Evolutionary conservation across 306 rosid species (phyloP).

Genomic region (Pyrus bretschneideri): DNA sequence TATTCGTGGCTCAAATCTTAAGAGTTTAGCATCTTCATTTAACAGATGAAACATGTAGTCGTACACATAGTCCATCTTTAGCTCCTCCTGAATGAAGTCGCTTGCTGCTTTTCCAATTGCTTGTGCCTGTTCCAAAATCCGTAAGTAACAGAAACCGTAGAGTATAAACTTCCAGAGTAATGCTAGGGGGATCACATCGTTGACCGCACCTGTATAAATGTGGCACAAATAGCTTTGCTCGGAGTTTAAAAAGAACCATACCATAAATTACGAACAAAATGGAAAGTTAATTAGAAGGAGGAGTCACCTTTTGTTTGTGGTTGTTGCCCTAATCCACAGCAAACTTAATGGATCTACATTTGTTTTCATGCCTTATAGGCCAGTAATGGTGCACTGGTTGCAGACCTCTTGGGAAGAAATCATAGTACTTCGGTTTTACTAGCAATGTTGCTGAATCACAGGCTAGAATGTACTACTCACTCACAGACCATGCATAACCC

Average conservation of each 20-base stretch:
- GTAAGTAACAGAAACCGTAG: not conserved
- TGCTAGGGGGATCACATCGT: not conserved
- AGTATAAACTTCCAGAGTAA: not conserved
- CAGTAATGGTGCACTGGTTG: no score
- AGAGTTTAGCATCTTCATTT: no score
- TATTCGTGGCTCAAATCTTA: slow-evolving; percentile 16
- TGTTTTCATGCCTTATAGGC: no score
- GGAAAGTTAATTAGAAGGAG: no score
- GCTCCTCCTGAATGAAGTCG: slow-evolving; percentile 29
- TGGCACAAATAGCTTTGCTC: not conserved
- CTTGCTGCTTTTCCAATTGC: slow-evolving; percentile 28
- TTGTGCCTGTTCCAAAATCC: slow-evolving; percentile 16
- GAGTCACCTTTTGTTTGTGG: slow-evolving; percentile 27
- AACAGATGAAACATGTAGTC: no score
- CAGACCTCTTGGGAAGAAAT: no score
- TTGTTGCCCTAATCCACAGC: slow-evolving; percentile 43
- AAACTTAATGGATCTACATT: slow-evolving; percentile 10
- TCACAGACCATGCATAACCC: no score
- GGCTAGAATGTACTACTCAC: no score
- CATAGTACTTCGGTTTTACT: no score
- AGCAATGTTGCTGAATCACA: no score
- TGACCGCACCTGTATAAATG: not conserved
- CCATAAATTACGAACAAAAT: no score
- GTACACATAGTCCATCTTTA: slow-evolving; percentile 18
- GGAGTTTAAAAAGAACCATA: not conserved